Conservation (phyloP, 768 basidiomycete genomes). For the Ephemerocybe angulata region DNA sequence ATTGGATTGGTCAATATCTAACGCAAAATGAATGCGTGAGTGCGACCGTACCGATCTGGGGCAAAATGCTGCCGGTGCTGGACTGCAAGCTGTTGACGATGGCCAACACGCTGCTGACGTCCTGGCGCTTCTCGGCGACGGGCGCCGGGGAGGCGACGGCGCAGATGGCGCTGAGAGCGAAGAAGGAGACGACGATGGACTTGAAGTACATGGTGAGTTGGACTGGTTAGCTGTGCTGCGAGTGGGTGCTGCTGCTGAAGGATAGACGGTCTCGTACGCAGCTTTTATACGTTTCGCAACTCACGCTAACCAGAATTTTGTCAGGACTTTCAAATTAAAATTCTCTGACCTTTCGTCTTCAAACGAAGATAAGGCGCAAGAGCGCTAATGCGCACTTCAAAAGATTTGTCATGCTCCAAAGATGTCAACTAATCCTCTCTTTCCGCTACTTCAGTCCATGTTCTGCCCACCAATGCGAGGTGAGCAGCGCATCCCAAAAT, state of each 20-base stretch:
- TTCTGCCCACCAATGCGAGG: neutral
- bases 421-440: neutral
- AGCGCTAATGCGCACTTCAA: neutral
- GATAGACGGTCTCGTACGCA: neutral
- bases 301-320: neutral
- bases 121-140: conserved; percentile 5
- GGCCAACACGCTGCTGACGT: neutral
- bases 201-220: conserved; percentile 1
- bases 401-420: neutral
- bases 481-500: neutral
- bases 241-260: neutral
- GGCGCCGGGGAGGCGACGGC: neutral
- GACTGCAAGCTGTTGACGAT: conserved; percentile 1
- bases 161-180: conserved; percentile 7
- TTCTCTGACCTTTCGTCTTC: neutral
- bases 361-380: neutral
- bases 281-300: neutral
- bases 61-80: conserved; percentile 7
- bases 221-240: neutral
- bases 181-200: conserved; percentile 1
- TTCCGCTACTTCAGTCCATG: neutral
- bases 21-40: neutral
- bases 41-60: conserved; percentile 10
- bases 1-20: neutral
- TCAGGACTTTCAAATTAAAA: neutral